phyloP scores from a whole-genome alignment of 768 basidiomycete genomes.

The Amanita molliuscula region DNA sequence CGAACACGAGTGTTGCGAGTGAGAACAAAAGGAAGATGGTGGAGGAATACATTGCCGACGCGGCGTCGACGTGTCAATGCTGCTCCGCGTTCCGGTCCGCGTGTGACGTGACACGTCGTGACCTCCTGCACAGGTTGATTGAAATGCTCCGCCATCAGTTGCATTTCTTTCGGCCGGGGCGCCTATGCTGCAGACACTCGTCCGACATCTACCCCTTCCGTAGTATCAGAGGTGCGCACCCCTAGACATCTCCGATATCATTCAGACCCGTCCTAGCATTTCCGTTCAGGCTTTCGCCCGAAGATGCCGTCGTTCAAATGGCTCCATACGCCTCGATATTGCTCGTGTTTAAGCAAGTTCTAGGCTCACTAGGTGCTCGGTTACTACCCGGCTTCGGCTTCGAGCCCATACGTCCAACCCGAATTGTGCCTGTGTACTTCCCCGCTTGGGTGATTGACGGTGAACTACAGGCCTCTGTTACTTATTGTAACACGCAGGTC shows the following conservation, averaged over 20 bases:
- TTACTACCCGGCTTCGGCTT: conserved; percentile 28
- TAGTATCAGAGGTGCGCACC: conserved; percentile 25
- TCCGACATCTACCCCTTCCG: conserved; percentile 18
- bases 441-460: conserved; percentile 55
- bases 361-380: conserved; percentile 23
- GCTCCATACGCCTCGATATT: conserved; percentile 21
- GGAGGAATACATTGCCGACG: conserved; percentile 19
- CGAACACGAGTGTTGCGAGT: conserved; percentile 29
- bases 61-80: conserved; percentile 5
- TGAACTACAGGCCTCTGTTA: conserved; percentile 32
- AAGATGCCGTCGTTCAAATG: conserved; percentile 31
- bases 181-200: background rate
- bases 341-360: conserved; percentile 13
- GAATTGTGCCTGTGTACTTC: conserved; percentile 45
- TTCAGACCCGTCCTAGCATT: conserved; percentile 24
- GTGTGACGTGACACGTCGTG: conserved; percentile 4
- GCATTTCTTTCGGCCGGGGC: background rate
- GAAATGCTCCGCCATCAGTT: background rate
- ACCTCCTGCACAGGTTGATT: background rate
- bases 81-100: background rate
- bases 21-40: conserved; percentile 27
- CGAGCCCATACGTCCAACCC: conserved; percentile 30
- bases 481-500: conserved; percentile 17
- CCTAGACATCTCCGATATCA: background rate
- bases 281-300: conserved; percentile 38